Base-by-base conservation (phyloP, 1,284 basidiomycete genomes). In the Termitomyces sp. region DNA sequence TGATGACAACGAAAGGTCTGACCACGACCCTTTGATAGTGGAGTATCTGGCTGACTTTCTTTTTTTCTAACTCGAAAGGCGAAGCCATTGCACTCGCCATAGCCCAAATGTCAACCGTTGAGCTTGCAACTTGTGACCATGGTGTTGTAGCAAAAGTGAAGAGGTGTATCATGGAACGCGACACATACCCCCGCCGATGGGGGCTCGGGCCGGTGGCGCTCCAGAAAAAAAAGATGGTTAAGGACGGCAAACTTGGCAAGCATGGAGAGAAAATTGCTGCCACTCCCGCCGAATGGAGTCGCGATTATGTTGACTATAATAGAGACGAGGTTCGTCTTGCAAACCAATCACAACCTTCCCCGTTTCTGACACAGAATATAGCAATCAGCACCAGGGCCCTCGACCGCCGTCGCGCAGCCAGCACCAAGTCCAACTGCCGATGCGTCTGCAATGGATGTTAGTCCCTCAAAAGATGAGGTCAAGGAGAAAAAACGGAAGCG, bases 131-230 rank as follows among this genome's bases (percentile, higher is more conserved):
- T 9, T 98, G 95, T 70, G 96, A 99, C 70, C 97, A 99, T 68
- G 97, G 97, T 53, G 93, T 99, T 53, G 97, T 99, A 37, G 97
- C 97, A 42, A 98, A 98, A 76, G 93, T 99, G 65, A 99, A 99
- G 79, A 81, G 97, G 53, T 98, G 96, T 72, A 99, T 99, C 69
- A 99, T 99, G 97, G 93, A 98, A 74, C 88, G 96, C 47, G 96
- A 99, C 72, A 93, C 93, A 16, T 99, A 99, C 72, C 97, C 97
- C 37, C 84, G 97, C 56, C 86, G 95, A 62, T 99, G 97, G 97
- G 97, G 97, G 57, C 82, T 99, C 52, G 97, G 97, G 18, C 97
- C 96, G 35, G 85, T 94, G 70, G 97, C 97, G 4, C 76, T 93
- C 59, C 91, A 97, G 72, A 99, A 99, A 83, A 99, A 99, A 79